These are phyloP conservation scores for Ganoderma meredithae DNA, from an alignment of 1,284 basidiomycete genomes.

Conservation along the genomic window DNA sequence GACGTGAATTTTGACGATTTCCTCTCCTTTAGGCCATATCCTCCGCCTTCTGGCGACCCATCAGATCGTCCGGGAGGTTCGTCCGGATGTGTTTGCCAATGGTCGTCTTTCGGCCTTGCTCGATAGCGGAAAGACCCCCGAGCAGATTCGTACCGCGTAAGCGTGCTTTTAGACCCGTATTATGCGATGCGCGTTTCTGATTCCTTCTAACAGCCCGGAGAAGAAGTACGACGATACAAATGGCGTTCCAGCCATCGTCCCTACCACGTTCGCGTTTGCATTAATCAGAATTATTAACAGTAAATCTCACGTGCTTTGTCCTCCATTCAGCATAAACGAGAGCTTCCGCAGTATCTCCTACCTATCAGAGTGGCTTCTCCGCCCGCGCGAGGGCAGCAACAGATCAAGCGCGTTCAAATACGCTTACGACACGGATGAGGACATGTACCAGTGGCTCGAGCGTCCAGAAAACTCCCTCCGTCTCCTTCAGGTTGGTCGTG, in stretches of 20 bases:
- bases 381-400: neutral
- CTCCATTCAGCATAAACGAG: neutral
- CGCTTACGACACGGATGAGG: conserved; percentile 36
- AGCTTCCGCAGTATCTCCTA: neutral
- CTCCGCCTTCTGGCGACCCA: conserved; percentile 40
- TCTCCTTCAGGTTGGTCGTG: conserved; percentile 36
- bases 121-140: conserved; percentile 39
- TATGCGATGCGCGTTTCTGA: no score
- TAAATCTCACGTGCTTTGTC: neutral
- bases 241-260: conserved; percentile 70
- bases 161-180: no score
- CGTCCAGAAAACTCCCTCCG: conserved; percentile 35
- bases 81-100: conserved; percentile 41
- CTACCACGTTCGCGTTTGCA: conserved; percentile 56
- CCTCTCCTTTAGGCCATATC: conserved; percentile 32
- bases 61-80: conserved; percentile 39
- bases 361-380: neutral
- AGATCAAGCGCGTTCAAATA: conserved; percentile 33
- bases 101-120: conserved; percentile 40
- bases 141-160: conserved; percentile 37
- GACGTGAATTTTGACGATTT: neutral
- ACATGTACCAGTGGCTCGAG: conserved; percentile 38
- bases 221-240: conserved; percentile 66
- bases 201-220: conserved; percentile 49
- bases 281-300: neutral